phyloP scores from a whole-genome alignment of 176 grass and related monocot species.

The Cenchrus purpureus region DNA sequence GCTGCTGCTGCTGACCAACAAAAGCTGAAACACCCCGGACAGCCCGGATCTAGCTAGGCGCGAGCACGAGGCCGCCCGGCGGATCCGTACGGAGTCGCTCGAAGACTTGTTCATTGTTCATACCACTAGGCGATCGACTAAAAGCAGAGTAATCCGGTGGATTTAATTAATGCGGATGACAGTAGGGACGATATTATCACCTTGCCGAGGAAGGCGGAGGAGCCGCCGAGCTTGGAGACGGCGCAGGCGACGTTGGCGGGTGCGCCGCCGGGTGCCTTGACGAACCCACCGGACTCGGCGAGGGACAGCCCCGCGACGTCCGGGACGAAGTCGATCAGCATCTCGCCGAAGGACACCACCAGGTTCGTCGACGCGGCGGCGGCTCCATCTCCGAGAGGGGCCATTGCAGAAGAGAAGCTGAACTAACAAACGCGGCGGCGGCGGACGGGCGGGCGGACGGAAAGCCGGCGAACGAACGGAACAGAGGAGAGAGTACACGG shows the following conservation, averaged over 20 bases:
- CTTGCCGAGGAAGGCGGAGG: slow-evolving; percentile 89
- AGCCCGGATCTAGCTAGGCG: background rate
- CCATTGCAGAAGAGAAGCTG: slow-evolving; percentile 24
- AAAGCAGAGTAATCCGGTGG: too few relatives aligned
- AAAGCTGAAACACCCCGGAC: background rate
- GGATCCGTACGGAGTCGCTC: background rate
- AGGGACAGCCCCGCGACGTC: slow-evolving; percentile 80
- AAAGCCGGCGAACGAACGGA: background rate
- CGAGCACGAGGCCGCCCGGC: too few relatives aligned
- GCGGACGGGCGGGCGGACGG: too few relatives aligned
- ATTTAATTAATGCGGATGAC: too few relatives aligned
- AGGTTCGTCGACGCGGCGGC: slow-evolving; percentile 35
- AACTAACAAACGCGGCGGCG: too few relatives aligned
- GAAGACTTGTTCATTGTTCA: too few relatives aligned
- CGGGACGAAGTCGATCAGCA: slow-evolving; percentile 92
- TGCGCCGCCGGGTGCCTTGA: slow-evolving; percentile 84
- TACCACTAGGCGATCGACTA: too few relatives aligned
- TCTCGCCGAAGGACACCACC: slow-evolving; percentile 86
- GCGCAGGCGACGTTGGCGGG: slow-evolving; percentile 89
- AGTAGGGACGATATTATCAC: background rate
- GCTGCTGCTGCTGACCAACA: background rate
- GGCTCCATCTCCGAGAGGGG: slow-evolving; percentile 37
- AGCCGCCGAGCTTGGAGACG: slow-evolving; percentile 75
- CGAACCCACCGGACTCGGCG: slow-evolving; percentile 76
- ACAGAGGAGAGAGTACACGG: too few relatives aligned